Evolutionary conservation across 2,329 filamentous ascomycete species (phyloP).

Genomic region (Exophiala spinifera): DNA sequence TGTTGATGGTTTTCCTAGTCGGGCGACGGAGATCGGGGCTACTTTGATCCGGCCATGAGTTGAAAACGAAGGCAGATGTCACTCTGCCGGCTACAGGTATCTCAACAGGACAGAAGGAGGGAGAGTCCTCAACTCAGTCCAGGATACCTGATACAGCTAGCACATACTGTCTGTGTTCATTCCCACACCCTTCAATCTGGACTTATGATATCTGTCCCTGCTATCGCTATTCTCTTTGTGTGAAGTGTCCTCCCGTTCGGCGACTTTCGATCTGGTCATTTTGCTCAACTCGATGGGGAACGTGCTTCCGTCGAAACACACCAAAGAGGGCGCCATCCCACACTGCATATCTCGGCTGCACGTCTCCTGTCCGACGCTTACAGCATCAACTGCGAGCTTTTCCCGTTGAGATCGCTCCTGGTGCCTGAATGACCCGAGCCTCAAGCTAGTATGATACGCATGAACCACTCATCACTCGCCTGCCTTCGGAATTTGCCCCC

Average conservation of each 20-base stretch:
- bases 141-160: too few relatives aligned
- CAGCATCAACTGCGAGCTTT: too few relatives aligned
- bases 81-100: too few relatives aligned
- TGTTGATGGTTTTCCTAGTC: background rate
- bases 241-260: too few relatives aligned
- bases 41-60: background rate
- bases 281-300: background rate
- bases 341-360: background rate
- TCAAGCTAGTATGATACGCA: constrained; percentile 1
- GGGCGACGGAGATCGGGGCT: background rate
- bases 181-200: too few relatives aligned
- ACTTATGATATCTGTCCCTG: too few relatives aligned
- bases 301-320: background rate
- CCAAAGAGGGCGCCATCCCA: background rate
- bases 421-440: background rate
- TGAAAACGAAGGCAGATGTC: background rate
- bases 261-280: too few relatives aligned
- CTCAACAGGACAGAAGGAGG: too few relatives aligned
- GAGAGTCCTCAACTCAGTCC: too few relatives aligned
- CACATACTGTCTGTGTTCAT: too few relatives aligned
- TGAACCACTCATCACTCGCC: background rate
- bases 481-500: background rate
- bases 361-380: background rate
- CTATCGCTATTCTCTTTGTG: too few relatives aligned
- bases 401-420: background rate